These are phyloP conservation scores for Tetrahymena thermophila DNA, from an alignment of 73 alveolate species.

Conservation along the genomic window DNA sequence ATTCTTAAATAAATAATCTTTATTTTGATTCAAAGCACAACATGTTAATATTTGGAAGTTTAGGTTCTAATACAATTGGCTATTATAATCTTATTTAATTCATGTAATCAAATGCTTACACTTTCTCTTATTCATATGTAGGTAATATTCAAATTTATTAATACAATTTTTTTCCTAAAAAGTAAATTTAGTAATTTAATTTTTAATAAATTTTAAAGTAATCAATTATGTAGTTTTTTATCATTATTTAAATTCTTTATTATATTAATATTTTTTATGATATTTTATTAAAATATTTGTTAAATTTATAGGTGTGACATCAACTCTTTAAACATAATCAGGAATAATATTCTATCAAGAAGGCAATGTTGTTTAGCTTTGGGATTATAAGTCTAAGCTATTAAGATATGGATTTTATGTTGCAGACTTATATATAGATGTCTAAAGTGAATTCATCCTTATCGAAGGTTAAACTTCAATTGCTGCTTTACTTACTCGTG, in stretches of 20 bases:
- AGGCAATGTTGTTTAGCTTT: background rate
- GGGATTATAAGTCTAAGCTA: background rate
- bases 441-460: background rate
- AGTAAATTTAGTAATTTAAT: too few species aligned
- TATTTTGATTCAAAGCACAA: background rate
- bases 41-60: background rate
- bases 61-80: background rate
- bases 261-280: too few species aligned
- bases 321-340: background rate
- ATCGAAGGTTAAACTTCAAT: background rate
- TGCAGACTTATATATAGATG: background rate
- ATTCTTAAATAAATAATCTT: background rate
- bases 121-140: background rate
- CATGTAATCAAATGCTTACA: background rate
- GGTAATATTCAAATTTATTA: background rate
- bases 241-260: too few species aligned
- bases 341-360: background rate
- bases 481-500: background rate
- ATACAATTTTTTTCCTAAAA: too few species aligned
- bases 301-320: background rate
- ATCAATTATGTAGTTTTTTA: too few species aligned
- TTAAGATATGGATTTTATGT: background rate
- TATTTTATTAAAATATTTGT: too few species aligned
- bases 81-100: background rate
- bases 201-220: too few species aligned